These are phyloP conservation scores for Lepraria neglecta DNA, from an alignment of 495 filamentous ascomycete species.

Conservation along the genomic window DNA sequence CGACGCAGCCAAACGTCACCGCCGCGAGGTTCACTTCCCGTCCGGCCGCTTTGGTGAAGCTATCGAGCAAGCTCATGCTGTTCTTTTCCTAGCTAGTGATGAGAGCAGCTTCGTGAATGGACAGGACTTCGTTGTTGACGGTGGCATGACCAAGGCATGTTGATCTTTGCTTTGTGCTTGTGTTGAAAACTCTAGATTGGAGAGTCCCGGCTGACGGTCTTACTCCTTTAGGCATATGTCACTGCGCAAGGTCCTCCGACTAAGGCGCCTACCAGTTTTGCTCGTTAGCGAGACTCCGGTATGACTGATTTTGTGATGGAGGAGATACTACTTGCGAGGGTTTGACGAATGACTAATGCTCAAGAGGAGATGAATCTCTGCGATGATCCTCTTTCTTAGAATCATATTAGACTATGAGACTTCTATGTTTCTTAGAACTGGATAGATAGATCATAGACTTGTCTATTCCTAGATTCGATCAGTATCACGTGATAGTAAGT, in stretches of 20 bases:
- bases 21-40: conserved; percentile 93
- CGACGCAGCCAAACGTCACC: conserved; percentile 71
- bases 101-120: conserved; percentile 93
- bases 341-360: too few species aligned
- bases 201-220: neutral
- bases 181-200: neutral
- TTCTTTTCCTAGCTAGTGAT: conserved; percentile 88
- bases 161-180: neutral
- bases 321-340: neutral
- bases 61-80: conserved; percentile 89
- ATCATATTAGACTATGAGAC: too few species aligned
- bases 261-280: conserved; percentile 61
- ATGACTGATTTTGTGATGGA: too few species aligned
- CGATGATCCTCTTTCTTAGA: too few species aligned
- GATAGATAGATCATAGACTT: neutral
- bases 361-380: neutral
- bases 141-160: conserved; percentile 78
- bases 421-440: too few species aligned
- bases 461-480: too few species aligned
- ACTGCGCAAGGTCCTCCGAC: conserved; percentile 78
- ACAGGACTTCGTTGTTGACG: conserved; percentile 91
- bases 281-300: conserved; percentile 7
- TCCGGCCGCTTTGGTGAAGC: conserved; percentile 92
- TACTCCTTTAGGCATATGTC: conserved; percentile 62
- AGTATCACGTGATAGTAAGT: too few species aligned